These are phyloP conservation scores for Polytrichum formosum DNA, from an alignment of 225 moss, liverwort and hornwort species.

Conservation along the genomic window DNA sequence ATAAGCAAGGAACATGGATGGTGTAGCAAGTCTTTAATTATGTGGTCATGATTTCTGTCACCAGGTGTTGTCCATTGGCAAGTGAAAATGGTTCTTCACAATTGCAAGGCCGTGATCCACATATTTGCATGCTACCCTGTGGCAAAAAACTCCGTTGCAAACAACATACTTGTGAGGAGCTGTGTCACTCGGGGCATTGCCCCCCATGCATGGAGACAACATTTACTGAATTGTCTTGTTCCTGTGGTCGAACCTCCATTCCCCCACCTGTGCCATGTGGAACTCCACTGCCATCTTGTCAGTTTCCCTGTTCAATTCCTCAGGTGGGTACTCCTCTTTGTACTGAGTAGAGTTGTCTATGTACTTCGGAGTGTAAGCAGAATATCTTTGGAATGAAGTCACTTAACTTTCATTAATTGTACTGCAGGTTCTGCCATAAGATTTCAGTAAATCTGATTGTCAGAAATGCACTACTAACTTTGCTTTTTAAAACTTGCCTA, in stretches of 20 bases:
- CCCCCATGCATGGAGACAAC: constrained; percentile 91
- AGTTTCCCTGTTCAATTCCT: constrained; percentile 69
- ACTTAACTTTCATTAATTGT: too few relatives aligned
- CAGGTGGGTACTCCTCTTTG: constrained; percentile 41
- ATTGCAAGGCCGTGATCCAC: constrained; percentile 51
- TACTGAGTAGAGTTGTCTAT: neutral
- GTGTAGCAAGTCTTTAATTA: too few relatives aligned
- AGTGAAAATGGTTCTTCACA: constrained; percentile 22
- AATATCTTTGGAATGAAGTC: neutral
- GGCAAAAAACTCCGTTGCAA: constrained; percentile 91
- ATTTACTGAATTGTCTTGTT: constrained; percentile 86
- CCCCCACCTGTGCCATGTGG: constrained; percentile 94
- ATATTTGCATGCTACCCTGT: constrained; percentile 78
- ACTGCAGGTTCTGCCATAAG: too few relatives aligned
- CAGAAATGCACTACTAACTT: too few relatives aligned
- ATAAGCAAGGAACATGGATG: too few relatives aligned
- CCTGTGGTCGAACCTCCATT: constrained; percentile 85
- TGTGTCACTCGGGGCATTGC: constrained; percentile 91
- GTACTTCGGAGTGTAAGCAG: neutral
- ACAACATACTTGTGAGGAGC: constrained; percentile 78
- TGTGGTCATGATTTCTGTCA: too few relatives aligned
- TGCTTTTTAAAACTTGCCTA: too few relatives aligned
- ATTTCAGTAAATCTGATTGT: too few relatives aligned
- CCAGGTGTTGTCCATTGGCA: constrained; percentile 58
- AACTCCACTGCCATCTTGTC: constrained; percentile 91